Evolutionary conservation across 2,329 filamentous ascomycete species (phyloP).

Genomic region (Fusarium camptoceras): DNA sequence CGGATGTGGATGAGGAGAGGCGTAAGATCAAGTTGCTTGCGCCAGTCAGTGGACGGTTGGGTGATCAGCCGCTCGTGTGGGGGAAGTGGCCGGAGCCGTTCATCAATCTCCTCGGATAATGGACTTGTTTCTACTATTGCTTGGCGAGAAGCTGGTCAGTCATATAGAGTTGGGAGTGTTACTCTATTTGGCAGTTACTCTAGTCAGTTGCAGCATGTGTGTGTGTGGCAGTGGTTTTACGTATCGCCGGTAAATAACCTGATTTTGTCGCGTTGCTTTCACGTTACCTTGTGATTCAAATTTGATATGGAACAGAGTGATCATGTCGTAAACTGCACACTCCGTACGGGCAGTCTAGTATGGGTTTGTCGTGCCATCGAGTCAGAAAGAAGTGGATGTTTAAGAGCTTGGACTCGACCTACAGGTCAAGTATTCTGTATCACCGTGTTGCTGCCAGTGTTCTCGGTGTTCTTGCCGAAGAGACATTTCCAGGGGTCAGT

Average conservation of each 20-base stretch:
- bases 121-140: background rate
- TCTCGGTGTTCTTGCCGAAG: background rate
- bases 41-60: conserved; percentile 84
- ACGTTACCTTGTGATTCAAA: background rate
- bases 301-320: background rate
- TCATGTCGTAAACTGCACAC: background rate
- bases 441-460: rapidly evolving
- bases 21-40: conserved; percentile 83
- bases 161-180: background rate
- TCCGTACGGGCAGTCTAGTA: background rate
- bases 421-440: background rate
- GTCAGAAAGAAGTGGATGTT: background rate
- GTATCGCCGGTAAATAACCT: background rate
- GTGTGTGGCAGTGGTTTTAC: background rate
- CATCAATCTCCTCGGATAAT: conserved; percentile 75
- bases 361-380: too few relatives aligned
- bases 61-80: conserved; percentile 83
- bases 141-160: background rate
- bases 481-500: background rate
- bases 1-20: conserved; percentile 88
- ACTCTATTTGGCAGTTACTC: background rate
- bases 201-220: background rate
- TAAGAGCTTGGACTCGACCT: background rate
- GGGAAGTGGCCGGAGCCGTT: conserved; percentile 88
- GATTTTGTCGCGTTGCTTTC: background rate